Evolutionary conservation across 2,329 filamentous ascomycete species (phyloP).

Genomic region (Sphaerulina musiva): DNA sequence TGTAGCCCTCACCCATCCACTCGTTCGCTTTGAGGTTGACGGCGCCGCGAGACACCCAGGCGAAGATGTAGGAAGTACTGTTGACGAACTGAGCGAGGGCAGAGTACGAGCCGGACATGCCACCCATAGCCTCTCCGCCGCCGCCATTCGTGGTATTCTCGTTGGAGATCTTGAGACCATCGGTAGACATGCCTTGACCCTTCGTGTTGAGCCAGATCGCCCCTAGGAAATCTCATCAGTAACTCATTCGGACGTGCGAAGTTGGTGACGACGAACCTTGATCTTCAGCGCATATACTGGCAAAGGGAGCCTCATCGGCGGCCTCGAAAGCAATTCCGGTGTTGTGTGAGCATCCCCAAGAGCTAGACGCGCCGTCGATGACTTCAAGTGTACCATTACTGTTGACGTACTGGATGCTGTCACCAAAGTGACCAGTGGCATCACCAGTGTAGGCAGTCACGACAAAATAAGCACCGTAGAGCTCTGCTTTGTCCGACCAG

Average conservation of each 20-base stretch:
- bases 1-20: conserved; percentile 55
- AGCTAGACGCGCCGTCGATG: conserved; percentile 49
- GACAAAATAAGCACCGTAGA: conserved; percentile 58
- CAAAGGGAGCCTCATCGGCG: conserved; percentile 53
- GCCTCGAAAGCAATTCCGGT: conserved; percentile 59
- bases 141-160: conserved; percentile 56
- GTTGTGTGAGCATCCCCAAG: conserved; percentile 59
- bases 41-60: conserved; percentile 57
- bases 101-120: conserved; percentile 58
- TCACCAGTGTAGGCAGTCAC: conserved; percentile 52
- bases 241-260: background rate
- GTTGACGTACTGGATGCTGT: conserved; percentile 49
- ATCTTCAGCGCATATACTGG: conserved; percentile 55
- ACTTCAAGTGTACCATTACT: conserved; percentile 45
- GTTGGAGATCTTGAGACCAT: conserved; percentile 55
- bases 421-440: conserved; percentile 53
- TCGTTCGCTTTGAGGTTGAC: conserved; percentile 49
- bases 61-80: conserved; percentile 52
- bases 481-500: conserved; percentile 49
- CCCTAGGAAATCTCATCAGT: conserved; percentile 21
- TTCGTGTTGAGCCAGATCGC: conserved; percentile 59
- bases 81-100: conserved; percentile 49
- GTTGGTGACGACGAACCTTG: conserved; percentile 36
- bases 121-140: conserved; percentile 53
- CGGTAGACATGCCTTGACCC: conserved; percentile 48